Evolutionary conservation across 129 eudicot genomes (phyloP), one percentile per base, ranked within the genome.

Genomic region (Pittosporum tobira): DNA sequence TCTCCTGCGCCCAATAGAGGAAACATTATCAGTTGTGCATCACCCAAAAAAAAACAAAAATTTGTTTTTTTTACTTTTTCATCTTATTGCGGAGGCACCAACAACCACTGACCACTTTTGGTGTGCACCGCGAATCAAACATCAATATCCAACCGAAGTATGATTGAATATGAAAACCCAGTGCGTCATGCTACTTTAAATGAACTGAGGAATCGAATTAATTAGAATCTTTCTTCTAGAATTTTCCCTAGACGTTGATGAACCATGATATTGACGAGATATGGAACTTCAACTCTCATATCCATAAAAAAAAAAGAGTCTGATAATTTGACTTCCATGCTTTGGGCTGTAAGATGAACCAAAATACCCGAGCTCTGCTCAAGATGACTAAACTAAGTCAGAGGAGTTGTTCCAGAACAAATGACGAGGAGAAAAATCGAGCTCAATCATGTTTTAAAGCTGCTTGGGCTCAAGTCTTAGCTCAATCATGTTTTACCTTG

Each of bases 1-100:
- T 69, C 82, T 66, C 81, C 93, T 84, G 73, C 69, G 74, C 26
- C n/a, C 70, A 71, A 42, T 42, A 38, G 18, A 23, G 22, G 37
- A 66, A 1, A 34, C 12, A 38, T 11, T 37, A n/a, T n/a, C n/a
- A n/a, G n/a, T n/a, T n/a, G n/a, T n/a, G n/a, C n/a, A n/a, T n/a
- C n/a, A n/a, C n/a, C n/a, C n/a, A n/a, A n/a, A n/a, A n/a, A n/a
- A n/a, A n/a, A n/a, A n/a, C n/a, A n/a, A n/a, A n/a, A n/a, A n/a
- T n/a, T n/a, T n/a, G n/a, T n/a, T n/a, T n/a, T n/a, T n/a, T n/a
- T n/a, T n/a, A n/a, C n/a, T n/a, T n/a, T n/a, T n/a, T n/a, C n/a
- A n/a, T n/a, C n/a, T n/a, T n/a, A n/a, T n/a, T n/a, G n/a, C n/a
- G n/a, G n/a, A n/a, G n/a, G n/a, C n/a, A n/a, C n/a, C n/a, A n/a